Base-by-base conservation (phyloP, 495 filamentous ascomycete species). In the Thozetella sp. region DNA sequence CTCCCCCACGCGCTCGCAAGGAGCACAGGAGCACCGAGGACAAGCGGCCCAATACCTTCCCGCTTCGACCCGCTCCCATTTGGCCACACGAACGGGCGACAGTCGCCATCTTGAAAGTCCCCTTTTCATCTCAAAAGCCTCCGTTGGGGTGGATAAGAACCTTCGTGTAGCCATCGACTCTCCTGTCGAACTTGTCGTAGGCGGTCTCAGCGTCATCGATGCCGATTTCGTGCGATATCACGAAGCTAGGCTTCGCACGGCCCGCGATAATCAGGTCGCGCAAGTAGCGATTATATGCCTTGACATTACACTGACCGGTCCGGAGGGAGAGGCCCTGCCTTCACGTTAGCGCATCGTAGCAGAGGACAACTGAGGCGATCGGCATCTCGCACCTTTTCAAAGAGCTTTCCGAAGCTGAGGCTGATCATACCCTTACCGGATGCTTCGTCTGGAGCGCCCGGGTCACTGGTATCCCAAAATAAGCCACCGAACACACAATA, bases 231-330 rank as follows among this genome's bases (percentile, higher is more conserved):
- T 87, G 83, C 1, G 77, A 82, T 22, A 87, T 61, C 10, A 86
- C 81, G 59, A 86, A 86, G 55, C 73, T 79, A 2, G 84, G 84
- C 62, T 82, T 86, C 1, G 84, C 83, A 40, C 75, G 74, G 40
- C 83, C 80, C 2, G 81, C 72, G 58, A 88, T 80, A 63, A 87
- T 86, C 68, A 86, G 25, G 59, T 86, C 83, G 3, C 83, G 74
- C 26, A 86, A 67, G 60, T 84, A 81, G 19, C 83, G 72, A 62
- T 86, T 86, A 60, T 85, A 86, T 1, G 77, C 71, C 59, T 85
- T 87, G 22, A 88, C 83, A 60, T 88, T 87, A 69, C 83, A 85
- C 64, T 87, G 83, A 22, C 83, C 81, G 24, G 81, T 84, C 11
- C 75, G 75, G 10, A 85, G 62, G 0, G 71, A 71, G 2, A 83